Evolutionary conservation across 2,329 filamentous ascomycete species (phyloP), one percentile per base, ranked within the genome.

Genomic region (Chaetoscypha palmicola): DNA sequence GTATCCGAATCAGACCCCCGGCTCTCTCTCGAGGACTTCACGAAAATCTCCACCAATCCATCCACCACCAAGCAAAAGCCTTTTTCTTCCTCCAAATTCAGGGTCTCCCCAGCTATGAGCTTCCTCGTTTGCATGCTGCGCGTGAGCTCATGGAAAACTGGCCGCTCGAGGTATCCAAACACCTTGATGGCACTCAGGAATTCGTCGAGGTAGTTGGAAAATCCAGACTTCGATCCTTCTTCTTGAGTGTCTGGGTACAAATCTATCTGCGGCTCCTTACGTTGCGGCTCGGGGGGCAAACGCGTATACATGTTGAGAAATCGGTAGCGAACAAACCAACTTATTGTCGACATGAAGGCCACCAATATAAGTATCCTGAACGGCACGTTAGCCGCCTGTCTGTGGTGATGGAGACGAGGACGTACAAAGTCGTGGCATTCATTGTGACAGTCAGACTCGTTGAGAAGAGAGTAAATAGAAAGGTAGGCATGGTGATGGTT

Each of bases 171-270:
- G 61, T 97, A 98, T 7, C 92, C 92, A 66, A 98, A 98, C 46
- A 98, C 92, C 66, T 97, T 98, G 69, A 98, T 98, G 22, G 94
- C 92, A 62, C 90, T 97, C 17, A 98, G 71, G 57, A 98, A 98
- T 64, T 98, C 94, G 65, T 98, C 92, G 20, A 98, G 73, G 57
- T 98, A 98, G 62, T 90, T 98, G n/a, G 88, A 81, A 34, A 98
- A 71, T 0, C 91, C 92, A 1, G 89, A 82, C 64, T 98, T 98
- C 22, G 81, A 81, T 50, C 90, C 89, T 38, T 85, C 85, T 54
- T 95, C 91, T 58, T 94, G 87, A 3, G 85, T 83, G 58, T 97
- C 91, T 3, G 92, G 90, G 61, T 97, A 97, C 10, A 98, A 73
- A 58, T 97, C 94, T 61, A 98, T 79, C 55, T 95, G 86, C 0